These are phyloP conservation scores for Perkinsela sp. DNA, from an alignment of 208 protist genomes.

Conservation along the genomic window DNA sequence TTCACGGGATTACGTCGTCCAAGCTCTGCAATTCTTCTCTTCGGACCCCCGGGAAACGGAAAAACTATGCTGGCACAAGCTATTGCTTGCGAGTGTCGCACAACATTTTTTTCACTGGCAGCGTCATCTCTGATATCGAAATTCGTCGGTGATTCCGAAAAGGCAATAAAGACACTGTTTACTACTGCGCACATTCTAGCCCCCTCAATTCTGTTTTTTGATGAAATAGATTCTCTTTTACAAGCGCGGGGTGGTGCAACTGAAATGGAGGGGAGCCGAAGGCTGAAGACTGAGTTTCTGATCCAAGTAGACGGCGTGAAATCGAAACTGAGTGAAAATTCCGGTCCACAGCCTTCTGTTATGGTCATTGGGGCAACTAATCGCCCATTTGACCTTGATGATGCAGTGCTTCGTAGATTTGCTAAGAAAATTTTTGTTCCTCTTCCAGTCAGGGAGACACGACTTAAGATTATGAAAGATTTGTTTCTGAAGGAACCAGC, in stretches of 20 bases:
- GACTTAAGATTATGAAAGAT: conserved; percentile 19
- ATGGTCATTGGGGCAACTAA: conserved; percentile 73
- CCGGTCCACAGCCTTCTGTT: conserved; percentile 7
- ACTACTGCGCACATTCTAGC: conserved; percentile 66
- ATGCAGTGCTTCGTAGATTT: conserved; percentile 58
- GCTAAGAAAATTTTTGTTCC: conserved; percentile 65
- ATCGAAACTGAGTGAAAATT: conserved; percentile 13
- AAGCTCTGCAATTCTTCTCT: conserved; percentile 82
- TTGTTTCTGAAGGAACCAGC: conserved; percentile 4
- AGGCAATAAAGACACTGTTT: conserved; percentile 79
- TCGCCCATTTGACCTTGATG: conserved; percentile 71
- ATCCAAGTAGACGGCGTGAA: conserved; percentile 68
- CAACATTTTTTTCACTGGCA: conserved; percentile 95
- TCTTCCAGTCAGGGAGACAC: conserved; percentile 30
- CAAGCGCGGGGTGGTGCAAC: conserved; percentile 24
- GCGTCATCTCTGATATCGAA: conserved; percentile 81
- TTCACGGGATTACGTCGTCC: conserved; percentile 70
- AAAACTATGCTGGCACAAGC: conserved; percentile 90
- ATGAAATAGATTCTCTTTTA: conserved; percentile 96
- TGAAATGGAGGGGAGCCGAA: conserved; percentile 60
- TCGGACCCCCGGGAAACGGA: conserved; percentile 83
- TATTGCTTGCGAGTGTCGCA: conserved; percentile 77
- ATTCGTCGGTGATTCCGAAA: conserved; percentile 90
- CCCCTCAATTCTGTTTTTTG: conserved; percentile 94
- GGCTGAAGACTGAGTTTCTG: conserved; percentile 74